Percentiles rank a stretch among this genome's conserved stretches.
Evolutionary conservation across 345 rosid genomes (phyloP).

Genomic region (Balakata baccata): DNA sequence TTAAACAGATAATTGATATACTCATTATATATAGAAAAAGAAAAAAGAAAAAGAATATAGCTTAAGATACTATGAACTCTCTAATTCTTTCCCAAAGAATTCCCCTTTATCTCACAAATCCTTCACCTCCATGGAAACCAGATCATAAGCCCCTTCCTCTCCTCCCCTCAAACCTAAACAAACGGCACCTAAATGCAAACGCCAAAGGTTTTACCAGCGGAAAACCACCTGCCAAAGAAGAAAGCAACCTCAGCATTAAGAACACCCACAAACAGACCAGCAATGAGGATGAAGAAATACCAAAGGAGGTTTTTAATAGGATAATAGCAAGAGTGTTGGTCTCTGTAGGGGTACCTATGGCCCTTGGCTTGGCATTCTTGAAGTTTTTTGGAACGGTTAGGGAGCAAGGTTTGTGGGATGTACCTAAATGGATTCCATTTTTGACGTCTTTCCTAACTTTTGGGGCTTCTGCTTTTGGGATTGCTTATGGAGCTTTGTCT

Average conservation of each 20-base stretch:
- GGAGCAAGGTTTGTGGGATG: slow-evolving; percentile 51
- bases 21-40: not conserved
- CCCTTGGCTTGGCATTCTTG: slow-evolving; percentile 39
- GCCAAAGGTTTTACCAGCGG: slow-evolving; percentile 43
- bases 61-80: slow-evolving; percentile 36
- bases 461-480: slow-evolving; percentile 61
- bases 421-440: slow-evolving; percentile 63
- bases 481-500: slow-evolving; percentile 78
- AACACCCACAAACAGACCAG: slow-evolving; percentile 14
- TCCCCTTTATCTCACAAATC: slow-evolving; percentile 23
- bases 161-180: slow-evolving; percentile 16
- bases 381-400: slow-evolving; percentile 31
- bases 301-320: slow-evolving; percentile 47
- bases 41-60: not conserved
- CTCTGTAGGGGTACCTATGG: slow-evolving; percentile 48
- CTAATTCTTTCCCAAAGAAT: slow-evolving; percentile 33
- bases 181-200: slow-evolving; percentile 37
- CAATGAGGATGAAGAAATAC: slow-evolving; percentile 42
- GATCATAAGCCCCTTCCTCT: slow-evolving; percentile 8
- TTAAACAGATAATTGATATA: not conserved
- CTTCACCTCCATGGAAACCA: slow-evolving; percentile 11
- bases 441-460: slow-evolving; percentile 50
- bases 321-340: slow-evolving; percentile 46
- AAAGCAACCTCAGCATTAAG: slow-evolving; percentile 12
- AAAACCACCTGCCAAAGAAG: slow-evolving; percentile 11